phyloP scores from a whole-genome alignment of 768 basidiomycete genomes.

The Tephrocybe sp. region DNA sequence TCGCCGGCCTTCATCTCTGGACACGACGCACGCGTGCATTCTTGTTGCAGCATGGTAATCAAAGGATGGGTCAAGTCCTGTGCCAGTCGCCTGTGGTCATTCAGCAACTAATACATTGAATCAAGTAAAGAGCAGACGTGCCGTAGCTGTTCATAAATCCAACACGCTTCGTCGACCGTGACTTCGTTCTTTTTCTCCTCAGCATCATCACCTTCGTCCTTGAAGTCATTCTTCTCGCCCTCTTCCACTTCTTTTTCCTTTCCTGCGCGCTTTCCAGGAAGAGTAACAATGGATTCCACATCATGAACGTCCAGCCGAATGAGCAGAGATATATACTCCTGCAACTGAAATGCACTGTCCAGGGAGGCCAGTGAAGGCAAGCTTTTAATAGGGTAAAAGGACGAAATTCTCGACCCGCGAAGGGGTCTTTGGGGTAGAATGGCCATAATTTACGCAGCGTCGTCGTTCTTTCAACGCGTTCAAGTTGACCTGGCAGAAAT shows the following conservation, averaged over 20 bases:
- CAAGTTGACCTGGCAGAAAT: conserved; percentile 8
- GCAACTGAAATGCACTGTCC: conserved; percentile 91
- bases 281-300: conserved; percentile 73
- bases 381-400: conserved; percentile 74
- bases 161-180: conserved; percentile 76
- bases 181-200: conserved; percentile 45
- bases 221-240: conserved; percentile 29
- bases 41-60: conserved; percentile 80
- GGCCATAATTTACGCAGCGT: too few species aligned
- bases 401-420: conserved; percentile 74
- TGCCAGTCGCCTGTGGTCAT: conserved; percentile 66
- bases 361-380: conserved; percentile 69
- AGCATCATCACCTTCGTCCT: conserved; percentile 20
- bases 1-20: conserved; percentile 99
- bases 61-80: conserved; percentile 85
- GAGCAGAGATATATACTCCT: conserved; percentile 90
- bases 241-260: conserved; percentile 30
- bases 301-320: conserved; percentile 87
- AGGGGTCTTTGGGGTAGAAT: conserved; percentile 59
- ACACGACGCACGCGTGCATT: conserved; percentile 83
- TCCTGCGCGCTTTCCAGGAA: conserved; percentile 56
- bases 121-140: conserved; percentile 18
- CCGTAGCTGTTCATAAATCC: conserved; percentile 71
- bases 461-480: conserved; percentile 5
- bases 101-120: neutral